These are phyloP conservation scores for Xylaria sp. DNA, from an alignment of 2,329 filamentous ascomycete genomes.

Conservation along the genomic window DNA sequence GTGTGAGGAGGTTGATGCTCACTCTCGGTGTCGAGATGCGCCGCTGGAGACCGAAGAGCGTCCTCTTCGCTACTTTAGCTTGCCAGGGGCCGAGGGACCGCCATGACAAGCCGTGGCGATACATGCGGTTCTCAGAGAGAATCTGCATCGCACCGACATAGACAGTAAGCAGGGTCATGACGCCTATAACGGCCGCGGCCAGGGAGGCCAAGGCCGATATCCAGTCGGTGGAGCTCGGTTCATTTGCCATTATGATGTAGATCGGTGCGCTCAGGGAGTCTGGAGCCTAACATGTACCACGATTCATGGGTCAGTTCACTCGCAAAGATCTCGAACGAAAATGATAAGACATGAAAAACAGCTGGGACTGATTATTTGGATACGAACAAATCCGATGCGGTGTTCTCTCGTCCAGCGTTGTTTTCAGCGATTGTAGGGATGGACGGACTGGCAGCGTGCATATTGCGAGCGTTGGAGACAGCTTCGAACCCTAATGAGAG, in stretches of 20 bases:
- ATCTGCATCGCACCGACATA: slow-evolving; percentile 7
- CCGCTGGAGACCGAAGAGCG: slow-evolving; percentile 2
- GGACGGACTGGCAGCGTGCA: too few species aligned
- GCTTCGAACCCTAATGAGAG: neutral
- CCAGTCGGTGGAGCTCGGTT: neutral
- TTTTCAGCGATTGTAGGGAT: neutral
- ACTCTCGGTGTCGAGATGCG: slow-evolving; percentile 1
- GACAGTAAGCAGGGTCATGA: slow-evolving; percentile 5
- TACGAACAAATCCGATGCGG: neutral
- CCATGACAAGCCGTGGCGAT: neutral
- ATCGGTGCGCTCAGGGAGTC: slow-evolving; percentile 3
- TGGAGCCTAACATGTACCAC: slow-evolving; percentile 7
- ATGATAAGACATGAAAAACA: too few species aligned
- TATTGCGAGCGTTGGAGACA: too few species aligned
- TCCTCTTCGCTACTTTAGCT: neutral
- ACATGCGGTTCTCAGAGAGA: neutral
- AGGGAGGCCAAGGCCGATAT: neutral
- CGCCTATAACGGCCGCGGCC: neutral
- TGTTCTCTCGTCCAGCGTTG: neutral
- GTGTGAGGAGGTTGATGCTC: slow-evolving; percentile 1
- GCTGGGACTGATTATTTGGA: too few species aligned
- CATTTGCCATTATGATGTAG: neutral
- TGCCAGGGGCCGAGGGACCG: neutral
- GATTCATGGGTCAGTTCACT: neutral
- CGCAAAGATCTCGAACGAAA: neutral